Percentiles rank a stretch among this genome's conserved stretches.
Conservation (phyloP, 768 basidiomycete species). For the Mrakia hoshinonis region DNA sequence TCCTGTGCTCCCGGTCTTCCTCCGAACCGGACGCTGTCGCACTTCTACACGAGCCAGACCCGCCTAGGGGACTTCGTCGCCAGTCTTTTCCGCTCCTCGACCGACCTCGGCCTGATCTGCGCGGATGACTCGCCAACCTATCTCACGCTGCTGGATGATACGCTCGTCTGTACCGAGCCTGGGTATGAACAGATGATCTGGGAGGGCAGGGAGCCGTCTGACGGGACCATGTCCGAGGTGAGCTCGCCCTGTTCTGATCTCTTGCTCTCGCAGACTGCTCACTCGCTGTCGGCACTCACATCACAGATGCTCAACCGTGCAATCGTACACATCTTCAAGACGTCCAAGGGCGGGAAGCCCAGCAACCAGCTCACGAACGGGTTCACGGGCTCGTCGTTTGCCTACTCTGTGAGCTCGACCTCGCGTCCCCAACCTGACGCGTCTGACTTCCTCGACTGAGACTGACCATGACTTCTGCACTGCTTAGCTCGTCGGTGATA, state of each 20-base stretch:
- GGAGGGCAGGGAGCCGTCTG: background rate
- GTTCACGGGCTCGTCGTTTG: background rate
- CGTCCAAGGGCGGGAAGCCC: background rate
- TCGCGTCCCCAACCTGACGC: background rate
- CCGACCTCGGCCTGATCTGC: background rate
- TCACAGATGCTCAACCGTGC: constrained; percentile 17
- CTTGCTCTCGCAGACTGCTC: too few relatives aligned
- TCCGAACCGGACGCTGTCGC: background rate
- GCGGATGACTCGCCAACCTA: background rate
- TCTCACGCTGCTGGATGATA: background rate
- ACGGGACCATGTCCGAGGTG: constrained; percentile 4
- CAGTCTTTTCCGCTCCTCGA: background rate
- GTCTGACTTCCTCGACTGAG: background rate
- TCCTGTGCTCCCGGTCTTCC: background rate
- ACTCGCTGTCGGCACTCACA: background rate
- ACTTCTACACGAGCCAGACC: background rate
- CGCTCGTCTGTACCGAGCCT: background rate
- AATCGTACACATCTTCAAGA: constrained; percentile 11
- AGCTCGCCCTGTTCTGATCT: background rate
- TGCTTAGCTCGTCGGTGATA: background rate
- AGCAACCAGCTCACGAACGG: constrained; percentile 28
- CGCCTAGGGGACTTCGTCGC: background rate
- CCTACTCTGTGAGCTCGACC: constrained; percentile 2
- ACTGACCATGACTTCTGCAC: too few relatives aligned
- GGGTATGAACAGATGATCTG: background rate